Conservation (phyloP, 495 filamentous ascomycete genomes). For the Penicillium odoratum region DNA sequence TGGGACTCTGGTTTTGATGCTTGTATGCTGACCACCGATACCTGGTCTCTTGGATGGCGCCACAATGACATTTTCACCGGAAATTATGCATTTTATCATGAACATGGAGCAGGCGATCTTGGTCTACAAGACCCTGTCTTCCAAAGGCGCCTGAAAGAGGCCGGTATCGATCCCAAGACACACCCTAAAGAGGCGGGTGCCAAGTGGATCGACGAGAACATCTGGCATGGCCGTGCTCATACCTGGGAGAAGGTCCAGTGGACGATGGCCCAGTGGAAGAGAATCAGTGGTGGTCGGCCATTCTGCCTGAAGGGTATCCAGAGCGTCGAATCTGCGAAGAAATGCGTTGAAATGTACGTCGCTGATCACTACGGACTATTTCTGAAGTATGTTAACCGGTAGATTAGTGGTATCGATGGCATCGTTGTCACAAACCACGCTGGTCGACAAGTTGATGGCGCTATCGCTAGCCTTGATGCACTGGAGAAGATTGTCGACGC, state of each 20-base stretch:
- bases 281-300: slow-evolving; percentile 53
- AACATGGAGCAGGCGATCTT: slow-evolving; percentile 49
- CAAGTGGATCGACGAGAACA: slow-evolving; percentile 59
- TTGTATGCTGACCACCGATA: slow-evolving; percentile 64
- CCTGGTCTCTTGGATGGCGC: slow-evolving; percentile 65
- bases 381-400: background rate
- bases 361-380: background rate
- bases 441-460: slow-evolving; percentile 61
- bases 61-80: slow-evolving; percentile 57
- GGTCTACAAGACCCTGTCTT: slow-evolving; percentile 62
- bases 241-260: slow-evolving; percentile 59
- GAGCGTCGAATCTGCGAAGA: slow-evolving; percentile 51
- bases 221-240: slow-evolving; percentile 64
- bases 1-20: slow-evolving; percentile 56
- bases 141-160: slow-evolving; percentile 46
- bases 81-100: slow-evolving; percentile 66
- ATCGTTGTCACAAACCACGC: slow-evolving; percentile 52
- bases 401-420: slow-evolving; percentile 41
- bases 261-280: slow-evolving; percentile 53
- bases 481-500: slow-evolving; percentile 58
- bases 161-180: slow-evolving; percentile 52
- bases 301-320: slow-evolving; percentile 61
- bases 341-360: slow-evolving; percentile 45
- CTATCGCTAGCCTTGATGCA: slow-evolving; percentile 59
- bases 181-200: slow-evolving; percentile 52